Evolutionary conservation across 1,284 basidiomycete species (phyloP).

Genomic region (Malassezia caprae): DNA sequence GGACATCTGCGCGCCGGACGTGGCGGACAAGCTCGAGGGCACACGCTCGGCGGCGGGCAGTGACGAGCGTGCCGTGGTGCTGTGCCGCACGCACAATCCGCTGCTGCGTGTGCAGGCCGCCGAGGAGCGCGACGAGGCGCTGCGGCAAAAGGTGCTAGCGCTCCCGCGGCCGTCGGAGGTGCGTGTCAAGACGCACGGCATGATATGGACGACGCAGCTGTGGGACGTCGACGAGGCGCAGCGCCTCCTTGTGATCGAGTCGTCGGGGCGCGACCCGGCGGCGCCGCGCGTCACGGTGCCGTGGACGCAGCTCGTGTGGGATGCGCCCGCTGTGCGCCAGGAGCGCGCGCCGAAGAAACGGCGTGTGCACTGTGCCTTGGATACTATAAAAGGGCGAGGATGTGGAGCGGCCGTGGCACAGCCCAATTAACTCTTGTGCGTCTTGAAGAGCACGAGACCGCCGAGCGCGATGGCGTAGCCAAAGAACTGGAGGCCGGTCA

Average conservation of each 20-base stretch:
- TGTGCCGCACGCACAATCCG: conserved; percentile 44
- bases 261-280: background rate
- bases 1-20: conserved; percentile 25
- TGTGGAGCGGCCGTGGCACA: background rate
- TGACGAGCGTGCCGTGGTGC: conserved; percentile 36
- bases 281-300: background rate
- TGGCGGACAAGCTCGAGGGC: conserved; percentile 37
- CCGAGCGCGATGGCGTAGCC: conserved; percentile 76
- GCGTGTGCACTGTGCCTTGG: conserved; percentile 2
- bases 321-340: background rate
- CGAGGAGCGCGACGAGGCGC: conserved; percentile 21
- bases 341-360: background rate
- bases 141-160: conserved; percentile 21
- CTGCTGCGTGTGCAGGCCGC: conserved; percentile 26
- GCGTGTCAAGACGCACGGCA: conserved; percentile 27
- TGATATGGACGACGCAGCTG: conserved; percentile 19
- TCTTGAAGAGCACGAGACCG: conserved; percentile 71
- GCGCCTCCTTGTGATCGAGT: background rate
- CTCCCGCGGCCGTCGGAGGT: conserved; percentile 20
- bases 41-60: conserved; percentile 1
- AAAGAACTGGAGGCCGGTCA: conserved; percentile 75
- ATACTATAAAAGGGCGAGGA: background rate
- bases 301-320: conserved; percentile 1
- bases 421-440: conserved; percentile 55
- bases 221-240: conserved; percentile 3